Evolutionary conservation across 176 grass and related monocot genomes (phyloP), one percentile per base, ranked within the genome.

Genomic region (Musa itinerans): DNA sequence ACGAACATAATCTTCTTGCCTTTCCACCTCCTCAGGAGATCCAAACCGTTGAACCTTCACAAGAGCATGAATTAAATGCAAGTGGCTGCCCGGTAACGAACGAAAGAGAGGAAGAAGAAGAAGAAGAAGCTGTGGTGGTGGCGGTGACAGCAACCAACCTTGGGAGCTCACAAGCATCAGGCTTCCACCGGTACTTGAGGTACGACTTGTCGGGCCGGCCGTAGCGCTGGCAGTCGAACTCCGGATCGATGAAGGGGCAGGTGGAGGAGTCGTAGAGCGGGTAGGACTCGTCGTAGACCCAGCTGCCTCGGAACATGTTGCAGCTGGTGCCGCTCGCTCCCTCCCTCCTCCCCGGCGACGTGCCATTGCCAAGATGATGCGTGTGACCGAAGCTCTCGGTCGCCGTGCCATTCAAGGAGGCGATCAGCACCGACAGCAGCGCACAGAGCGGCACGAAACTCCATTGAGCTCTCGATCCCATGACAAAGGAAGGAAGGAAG

Each of bases 1-100:
- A 99, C 95, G 79, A 99, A 99, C 90, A 99, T 89, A 76, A 99
- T 81, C 90, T 94, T 99, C 95, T 99, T 99, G 68, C 95, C 90
- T 78, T n/a, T 91, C 81, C 85, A 94, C 16, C 16, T 89, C 54
- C 15, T 70, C 69, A 99, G 48, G 1, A 99, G 78, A 26, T 91
- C 84, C 20, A 54, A 65, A 52, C 90, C 95, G 22, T 87, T 65
- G 68, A 99, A 99, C 84, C 94, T 98, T 66, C 17, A 74, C 54
- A 59, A 43, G 34, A 43, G 34, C 34, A 43, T 43, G 34, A 4
- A 43, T 43, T 6, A 43, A 43, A 43, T 43, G 34, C 34, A 43
- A 43, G 3, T 43, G 34, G 34, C 34, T 6, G 34, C 34, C 34
- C 3, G 4, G 34, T 6, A 43, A 43, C 6, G 4, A 6, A 43